Conservation (phyloP, 257 asterid genomes). For the Thymus mandschuricus region DNA sequence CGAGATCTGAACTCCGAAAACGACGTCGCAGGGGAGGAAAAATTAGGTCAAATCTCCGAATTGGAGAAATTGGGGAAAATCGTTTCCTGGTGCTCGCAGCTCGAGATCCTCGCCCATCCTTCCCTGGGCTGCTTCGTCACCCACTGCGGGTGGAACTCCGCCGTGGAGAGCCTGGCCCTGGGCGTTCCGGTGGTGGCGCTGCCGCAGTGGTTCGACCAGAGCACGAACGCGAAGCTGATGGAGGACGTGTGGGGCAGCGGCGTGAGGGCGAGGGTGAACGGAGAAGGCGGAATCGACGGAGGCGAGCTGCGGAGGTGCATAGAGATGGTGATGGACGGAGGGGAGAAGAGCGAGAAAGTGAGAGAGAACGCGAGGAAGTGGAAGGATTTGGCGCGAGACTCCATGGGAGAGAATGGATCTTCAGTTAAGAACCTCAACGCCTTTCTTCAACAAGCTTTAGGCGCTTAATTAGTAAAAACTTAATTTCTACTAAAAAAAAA, state of each 20-base stretch:
- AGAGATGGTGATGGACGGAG: constrained; percentile 43
- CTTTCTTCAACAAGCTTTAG: constrained; percentile 28
- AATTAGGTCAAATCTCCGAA: constrained; percentile 29
- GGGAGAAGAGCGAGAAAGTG: constrained; percentile 38
- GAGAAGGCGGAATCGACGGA: constrained; percentile 36
- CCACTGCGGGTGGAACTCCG: constrained; percentile 77
- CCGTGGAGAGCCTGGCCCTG: constrained; percentile 50
- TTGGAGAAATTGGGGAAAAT: constrained; percentile 46
- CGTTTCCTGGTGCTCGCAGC: constrained; percentile 64
- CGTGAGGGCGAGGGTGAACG: constrained; percentile 40
- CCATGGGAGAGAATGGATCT: constrained; percentile 49
- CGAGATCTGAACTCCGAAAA: constrained; percentile 14
- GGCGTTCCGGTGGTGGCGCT: constrained; percentile 54
- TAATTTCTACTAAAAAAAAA: too few species aligned
- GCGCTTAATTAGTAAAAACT: too few species aligned
- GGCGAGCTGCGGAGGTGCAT: constrained; percentile 41
- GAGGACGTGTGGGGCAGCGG: constrained; percentile 64
- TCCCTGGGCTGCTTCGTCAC: constrained; percentile 60
- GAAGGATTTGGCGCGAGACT: constrained; percentile 44
- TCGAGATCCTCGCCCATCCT: constrained; percentile 53
- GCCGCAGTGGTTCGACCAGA: constrained; percentile 59
- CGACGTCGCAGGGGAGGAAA: constrained; percentile 16
- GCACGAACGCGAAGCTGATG: constrained; percentile 57
- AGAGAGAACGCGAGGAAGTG: constrained; percentile 45
- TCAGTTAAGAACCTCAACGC: constrained; percentile 40